These are phyloP conservation scores for Corinectria fuckeliana DNA, from an alignment of 2,329 filamentous ascomycete genomes.

Conservation along the genomic window DNA sequence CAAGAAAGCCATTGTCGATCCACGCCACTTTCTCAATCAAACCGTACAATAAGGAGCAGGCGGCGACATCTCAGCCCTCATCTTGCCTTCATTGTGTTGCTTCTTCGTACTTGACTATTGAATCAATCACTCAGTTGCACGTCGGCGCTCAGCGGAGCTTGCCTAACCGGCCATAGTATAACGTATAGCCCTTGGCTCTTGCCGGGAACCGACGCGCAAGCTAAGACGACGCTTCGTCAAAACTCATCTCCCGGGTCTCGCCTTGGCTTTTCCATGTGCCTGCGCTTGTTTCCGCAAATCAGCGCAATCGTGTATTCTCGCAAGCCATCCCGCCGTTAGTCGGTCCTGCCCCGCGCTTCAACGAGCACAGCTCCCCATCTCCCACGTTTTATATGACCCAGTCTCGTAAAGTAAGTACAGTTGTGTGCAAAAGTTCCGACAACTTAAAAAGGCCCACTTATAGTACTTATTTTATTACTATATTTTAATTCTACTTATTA, in stretches of 20 bases:
- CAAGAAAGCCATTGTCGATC: slow-evolving; percentile 9
- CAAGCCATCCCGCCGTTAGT: background rate
- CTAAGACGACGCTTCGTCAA: background rate
- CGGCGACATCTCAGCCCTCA: background rate
- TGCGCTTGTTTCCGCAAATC: background rate
- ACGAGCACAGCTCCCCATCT: background rate
- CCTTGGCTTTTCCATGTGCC: background rate
- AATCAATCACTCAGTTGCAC: background rate
- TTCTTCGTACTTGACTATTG: background rate
- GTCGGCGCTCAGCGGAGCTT: slow-evolving; percentile 7
- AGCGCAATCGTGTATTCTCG: background rate
- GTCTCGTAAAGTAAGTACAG: no score
- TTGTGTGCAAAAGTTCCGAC: no score
- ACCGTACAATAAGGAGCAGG: background rate
- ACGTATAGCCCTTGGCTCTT: background rate
- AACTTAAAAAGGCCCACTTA: no score
- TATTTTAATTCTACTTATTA: no score
- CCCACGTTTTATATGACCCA: background rate
- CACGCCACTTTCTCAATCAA: background rate
- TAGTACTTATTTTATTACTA: no score
- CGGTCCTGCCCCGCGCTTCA: no score
- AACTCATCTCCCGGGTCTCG: slow-evolving; percentile 2
- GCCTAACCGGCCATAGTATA: background rate
- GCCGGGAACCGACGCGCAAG: slow-evolving; percentile 18
- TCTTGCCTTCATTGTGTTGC: background rate